A percentile compares a stretch with the other conserved stretches of the same genome.
Conservation (phyloP, 2,329 filamentous ascomycete species). For the Fusarium lateritium region DNA sequence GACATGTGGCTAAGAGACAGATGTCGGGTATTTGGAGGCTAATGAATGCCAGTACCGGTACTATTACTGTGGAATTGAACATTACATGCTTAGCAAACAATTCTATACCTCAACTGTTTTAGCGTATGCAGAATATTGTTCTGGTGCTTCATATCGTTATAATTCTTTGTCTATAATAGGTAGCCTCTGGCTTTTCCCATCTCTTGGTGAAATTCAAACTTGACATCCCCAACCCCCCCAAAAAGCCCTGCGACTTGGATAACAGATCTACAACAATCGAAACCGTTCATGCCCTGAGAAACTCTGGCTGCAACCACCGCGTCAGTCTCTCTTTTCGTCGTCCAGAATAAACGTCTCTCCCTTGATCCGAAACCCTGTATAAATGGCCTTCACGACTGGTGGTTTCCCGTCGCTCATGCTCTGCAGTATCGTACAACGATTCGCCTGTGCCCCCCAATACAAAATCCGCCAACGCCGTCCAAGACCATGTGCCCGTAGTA, state of each 20-base stretch:
- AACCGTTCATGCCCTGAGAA: slow-evolving; percentile 28
- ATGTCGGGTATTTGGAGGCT: background rate
- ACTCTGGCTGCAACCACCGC: slow-evolving; percentile 16
- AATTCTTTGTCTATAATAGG: slow-evolving; percentile 37
- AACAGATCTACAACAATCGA: slow-evolving; percentile 46
- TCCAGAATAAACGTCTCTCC: slow-evolving; percentile 13
- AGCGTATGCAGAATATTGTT: background rate
- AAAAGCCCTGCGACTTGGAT: slow-evolving; percentile 46
- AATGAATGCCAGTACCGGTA: background rate
- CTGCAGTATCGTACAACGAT: slow-evolving; percentile 52
- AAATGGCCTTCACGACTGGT: slow-evolving; percentile 11
- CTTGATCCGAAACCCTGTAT: slow-evolving; percentile 31
- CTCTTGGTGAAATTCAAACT: slow-evolving; percentile 42
- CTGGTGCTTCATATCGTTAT: slow-evolving; percentile 23
- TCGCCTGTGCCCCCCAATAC: slow-evolving; percentile 45
- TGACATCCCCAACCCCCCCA: slow-evolving; percentile 21
- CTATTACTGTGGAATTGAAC: background rate
- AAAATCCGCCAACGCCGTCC: slow-evolving; percentile 50
- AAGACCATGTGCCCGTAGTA: slow-evolving; percentile 49
- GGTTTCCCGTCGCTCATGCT: slow-evolving; percentile 43
- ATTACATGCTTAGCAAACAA: background rate
- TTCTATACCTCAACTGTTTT: background rate
- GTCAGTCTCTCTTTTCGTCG: slow-evolving; percentile 13
- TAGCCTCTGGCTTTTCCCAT: slow-evolving; percentile 23
- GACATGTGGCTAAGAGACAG: no score